These are phyloP conservation scores for Tolypocladium tropicale DNA, from an alignment of 2,329 filamentous ascomycete genomes.

Conservation along the genomic window DNA sequence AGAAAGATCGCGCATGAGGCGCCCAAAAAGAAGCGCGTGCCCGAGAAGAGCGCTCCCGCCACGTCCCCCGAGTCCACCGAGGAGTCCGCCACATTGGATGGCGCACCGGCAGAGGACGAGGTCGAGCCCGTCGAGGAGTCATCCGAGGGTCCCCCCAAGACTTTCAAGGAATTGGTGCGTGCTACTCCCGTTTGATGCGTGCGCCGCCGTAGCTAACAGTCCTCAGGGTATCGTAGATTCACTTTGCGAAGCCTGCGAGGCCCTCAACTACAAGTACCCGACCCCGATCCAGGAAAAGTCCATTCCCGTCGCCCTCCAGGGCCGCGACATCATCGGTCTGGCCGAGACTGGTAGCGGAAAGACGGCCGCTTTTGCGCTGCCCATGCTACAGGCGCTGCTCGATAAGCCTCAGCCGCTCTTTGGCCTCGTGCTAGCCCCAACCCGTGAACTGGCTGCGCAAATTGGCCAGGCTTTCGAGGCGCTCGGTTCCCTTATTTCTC, in stretches of 20 bases:
- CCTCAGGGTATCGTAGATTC: slow-evolving; percentile 68
- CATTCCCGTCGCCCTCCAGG: slow-evolving; percentile 70
- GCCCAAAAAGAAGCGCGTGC: slow-evolving; percentile 10
- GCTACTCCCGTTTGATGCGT: no score
- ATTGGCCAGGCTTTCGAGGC: slow-evolving; percentile 84
- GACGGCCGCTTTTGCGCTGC: slow-evolving; percentile 88
- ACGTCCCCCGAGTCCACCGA: slow-evolving; percentile 13
- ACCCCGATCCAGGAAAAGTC: slow-evolving; percentile 83
- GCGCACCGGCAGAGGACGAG: slow-evolving; percentile 19
- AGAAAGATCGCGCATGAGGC: slow-evolving; percentile 26
- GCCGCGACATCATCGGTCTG: slow-evolving; percentile 82
- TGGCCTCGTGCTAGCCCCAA: slow-evolving; percentile 84
- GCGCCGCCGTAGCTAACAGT: neutral
- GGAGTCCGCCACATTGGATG: slow-evolving; percentile 24
- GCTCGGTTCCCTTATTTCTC: slow-evolving; percentile 76
- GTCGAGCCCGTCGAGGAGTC: slow-evolving; percentile 20
- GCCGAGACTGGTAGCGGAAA: slow-evolving; percentile 96
- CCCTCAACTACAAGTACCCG: slow-evolving; percentile 72
- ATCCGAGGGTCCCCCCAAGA: slow-evolving; percentile 36
- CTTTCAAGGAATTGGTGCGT: slow-evolving; percentile 54
- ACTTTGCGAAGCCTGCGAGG: slow-evolving; percentile 78
- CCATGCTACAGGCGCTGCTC: slow-evolving; percentile 83
- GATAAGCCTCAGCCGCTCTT: slow-evolving; percentile 80
- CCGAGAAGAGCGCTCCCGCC: slow-evolving; percentile 1
- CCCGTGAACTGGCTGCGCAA: slow-evolving; percentile 85